Evolutionary conservation across 2,329 filamentous ascomycete species (phyloP), one percentile per base, ranked within the genome.

Genomic region (Chaetomiaceae sp.): DNA sequence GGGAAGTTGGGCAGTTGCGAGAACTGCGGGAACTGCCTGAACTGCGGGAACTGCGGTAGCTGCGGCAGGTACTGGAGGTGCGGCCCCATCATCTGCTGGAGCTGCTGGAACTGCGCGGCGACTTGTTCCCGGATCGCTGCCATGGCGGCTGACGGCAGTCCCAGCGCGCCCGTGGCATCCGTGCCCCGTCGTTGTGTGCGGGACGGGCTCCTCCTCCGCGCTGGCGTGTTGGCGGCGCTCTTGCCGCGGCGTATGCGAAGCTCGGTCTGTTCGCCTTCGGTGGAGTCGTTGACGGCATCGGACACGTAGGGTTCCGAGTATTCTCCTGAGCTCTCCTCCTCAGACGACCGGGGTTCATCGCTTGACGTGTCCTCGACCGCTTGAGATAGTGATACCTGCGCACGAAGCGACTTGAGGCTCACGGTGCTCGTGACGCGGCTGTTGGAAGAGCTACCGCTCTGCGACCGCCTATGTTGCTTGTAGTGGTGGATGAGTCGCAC

Each of bases 101-200:
- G 75, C 48, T 89, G 82, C 47, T 90, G 83, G 38, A 90, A 74
- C 59, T 89, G 86, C 15, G 82, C 75, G 20, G 82, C 74, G 17
- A 91, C 66, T 48, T 90, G 84, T 45, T 89, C 84, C 57, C 83
- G 81, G 67, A 88, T 77, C 12, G 83, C 84, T 39, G 80, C 73
- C 58, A 88, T 77, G 38, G 84, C 77, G 4, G 80, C 74, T 4
- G 76, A 72, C 2, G 81, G 78, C 2, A 80, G 78, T 15, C 73
- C 72, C 32, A 73, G 67, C 1, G 62, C 61, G 14, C 59, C 61
- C 9, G 67, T 62, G 17, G 56, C 58, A 14, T 67, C 64, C 29
- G 60, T 58, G 41, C 53, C 46, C 30, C 44, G 50, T n/a, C 50
- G 57, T 49, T 41, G 55, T n/a, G 46, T 30, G 45, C 48, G 48